Percentiles rank a stretch among this genome's conserved stretches.
Evolutionary conservation across 352 stramenopile genomes (phyloP).

Genomic region (Pythium rhizo-oryzae): DNA sequence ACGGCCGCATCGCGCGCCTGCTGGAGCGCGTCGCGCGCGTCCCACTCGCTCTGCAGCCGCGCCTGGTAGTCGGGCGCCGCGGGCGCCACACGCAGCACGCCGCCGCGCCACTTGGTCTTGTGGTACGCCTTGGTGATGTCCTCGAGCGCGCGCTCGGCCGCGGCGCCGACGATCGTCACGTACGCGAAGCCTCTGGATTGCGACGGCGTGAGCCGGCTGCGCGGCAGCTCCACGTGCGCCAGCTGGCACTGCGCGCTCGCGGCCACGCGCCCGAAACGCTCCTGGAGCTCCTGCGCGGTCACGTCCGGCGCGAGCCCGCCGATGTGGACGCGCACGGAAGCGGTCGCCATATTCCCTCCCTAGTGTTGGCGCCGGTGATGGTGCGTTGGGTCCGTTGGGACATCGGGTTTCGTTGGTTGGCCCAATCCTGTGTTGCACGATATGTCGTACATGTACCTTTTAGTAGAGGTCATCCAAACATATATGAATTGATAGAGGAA

Average conservation of each 20-base stretch:
- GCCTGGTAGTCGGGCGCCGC: conserved; percentile 53
- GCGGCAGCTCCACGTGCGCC: conserved; percentile 46
- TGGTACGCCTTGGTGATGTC: conserved; percentile 68
- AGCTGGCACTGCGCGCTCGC: conserved; percentile 34
- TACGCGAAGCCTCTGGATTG: conserved; percentile 59
- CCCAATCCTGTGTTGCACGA: conserved; percentile 15
- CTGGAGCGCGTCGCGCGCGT: conserved; percentile 18
- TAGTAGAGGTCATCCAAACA: neutral
- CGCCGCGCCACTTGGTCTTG: conserved; percentile 74
- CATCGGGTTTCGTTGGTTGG: conserved; percentile 14
- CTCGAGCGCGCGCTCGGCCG: conserved; percentile 34
- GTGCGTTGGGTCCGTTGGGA: neutral
- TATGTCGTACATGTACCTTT: neutral
- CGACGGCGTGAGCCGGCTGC: conserved; percentile 23
- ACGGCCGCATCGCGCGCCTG: conserved; percentile 12
- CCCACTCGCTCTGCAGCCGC: conserved; percentile 49
- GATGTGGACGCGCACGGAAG: conserved; percentile 59
- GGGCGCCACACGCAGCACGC: conserved; percentile 57
- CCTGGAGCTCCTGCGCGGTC: conserved; percentile 49
- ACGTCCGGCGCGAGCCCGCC: conserved; percentile 56
- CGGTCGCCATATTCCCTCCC: neutral
- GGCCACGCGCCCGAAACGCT: conserved; percentile 64
- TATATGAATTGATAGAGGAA: neutral
- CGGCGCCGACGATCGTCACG: conserved; percentile 45
- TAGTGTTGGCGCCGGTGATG: neutral